phyloP scores from a whole-genome alignment of 306 rosid species.

The Mucuna pruriens region DNA sequence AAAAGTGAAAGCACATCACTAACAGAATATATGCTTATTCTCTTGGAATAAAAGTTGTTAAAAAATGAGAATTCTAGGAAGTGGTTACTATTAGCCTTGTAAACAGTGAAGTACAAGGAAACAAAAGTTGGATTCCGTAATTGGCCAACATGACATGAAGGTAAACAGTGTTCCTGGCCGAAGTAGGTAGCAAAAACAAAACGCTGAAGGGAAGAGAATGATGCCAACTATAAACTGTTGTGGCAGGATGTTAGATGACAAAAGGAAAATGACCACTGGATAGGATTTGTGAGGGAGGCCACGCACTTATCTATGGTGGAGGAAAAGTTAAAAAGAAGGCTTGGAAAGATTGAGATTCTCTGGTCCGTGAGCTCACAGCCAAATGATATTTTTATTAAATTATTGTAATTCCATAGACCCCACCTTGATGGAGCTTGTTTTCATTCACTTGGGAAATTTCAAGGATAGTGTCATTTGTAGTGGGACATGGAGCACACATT shows the following conservation, averaged over 20 bases:
- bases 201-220: neutral
- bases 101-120: constrained; percentile 29
- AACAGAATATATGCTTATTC: constrained; percentile 33
- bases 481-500: constrained; percentile 9
- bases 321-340: constrained; percentile 51
- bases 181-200: constrained; percentile 6
- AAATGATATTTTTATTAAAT: constrained; percentile 20
- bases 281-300: constrained; percentile 39
- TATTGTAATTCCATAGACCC: constrained; percentile 39
- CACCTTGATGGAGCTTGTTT: constrained; percentile 31
- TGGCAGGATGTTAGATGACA: constrained; percentile 35
- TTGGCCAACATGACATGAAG: neutral
- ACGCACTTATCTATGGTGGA: constrained; percentile 40
- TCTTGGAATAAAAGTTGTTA: constrained; percentile 33
- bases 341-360: constrained; percentile 61
- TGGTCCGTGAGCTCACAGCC: constrained; percentile 50
- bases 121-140: constrained; percentile 21
- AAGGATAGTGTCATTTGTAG: constrained; percentile 23
- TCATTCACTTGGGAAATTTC: constrained; percentile 38
- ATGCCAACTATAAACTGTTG: neutral
- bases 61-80: constrained; percentile 30
- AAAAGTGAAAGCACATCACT: constrained; percentile 22
- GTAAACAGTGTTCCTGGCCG: neutral
- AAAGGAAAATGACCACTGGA: constrained; percentile 43
- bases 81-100: neutral